Evolutionary conservation across 1,284 basidiomycete genomes (phyloP).

Genomic region (Wolfiporia cocos): DNA sequence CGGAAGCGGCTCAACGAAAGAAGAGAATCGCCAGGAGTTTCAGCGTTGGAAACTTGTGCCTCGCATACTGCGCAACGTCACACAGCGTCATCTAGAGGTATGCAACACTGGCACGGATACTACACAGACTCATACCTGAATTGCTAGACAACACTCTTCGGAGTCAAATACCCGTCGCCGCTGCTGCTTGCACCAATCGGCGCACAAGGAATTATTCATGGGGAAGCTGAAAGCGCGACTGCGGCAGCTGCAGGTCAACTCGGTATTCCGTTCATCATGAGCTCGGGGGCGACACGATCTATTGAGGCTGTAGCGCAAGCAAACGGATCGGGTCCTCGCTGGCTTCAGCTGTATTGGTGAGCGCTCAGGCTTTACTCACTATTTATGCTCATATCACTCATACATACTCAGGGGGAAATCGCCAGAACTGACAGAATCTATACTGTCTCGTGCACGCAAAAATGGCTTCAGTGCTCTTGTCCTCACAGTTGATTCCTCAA

Average conservation of each 20-base stretch:
- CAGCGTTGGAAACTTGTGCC: slow-evolving; percentile 64
- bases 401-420: slow-evolving; percentile 40
- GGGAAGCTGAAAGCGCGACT: slow-evolving; percentile 62
- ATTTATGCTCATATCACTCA: not conserved
- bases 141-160: slow-evolving; percentile 54
- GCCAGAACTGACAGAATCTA: slow-evolving; percentile 58
- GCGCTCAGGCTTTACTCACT: no score
- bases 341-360: slow-evolving; percentile 79
- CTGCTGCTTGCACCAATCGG: slow-evolving; percentile 71
- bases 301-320: slow-evolving; percentile 69
- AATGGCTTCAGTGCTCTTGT: slow-evolving; percentile 62
- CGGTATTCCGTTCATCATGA: slow-evolving; percentile 64
- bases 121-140: not conserved
- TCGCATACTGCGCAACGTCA: slow-evolving; percentile 68
- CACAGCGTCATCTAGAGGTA: slow-evolving; percentile 57
- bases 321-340: slow-evolving; percentile 56
- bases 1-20: slow-evolving; percentile 50
- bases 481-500: slow-evolving; percentile 60
- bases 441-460: slow-evolving; percentile 59
- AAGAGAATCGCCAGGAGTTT: slow-evolving; percentile 49
- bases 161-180: slow-evolving; percentile 56
- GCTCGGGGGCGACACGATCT: slow-evolving; percentile 62
- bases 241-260: slow-evolving; percentile 60
- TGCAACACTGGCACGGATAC: no score
- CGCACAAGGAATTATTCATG: slow-evolving; percentile 58